Evolutionary conservation across 2,329 filamentous ascomycete genomes (phyloP).

Genomic region (Trichophyton verrucosum): DNA sequence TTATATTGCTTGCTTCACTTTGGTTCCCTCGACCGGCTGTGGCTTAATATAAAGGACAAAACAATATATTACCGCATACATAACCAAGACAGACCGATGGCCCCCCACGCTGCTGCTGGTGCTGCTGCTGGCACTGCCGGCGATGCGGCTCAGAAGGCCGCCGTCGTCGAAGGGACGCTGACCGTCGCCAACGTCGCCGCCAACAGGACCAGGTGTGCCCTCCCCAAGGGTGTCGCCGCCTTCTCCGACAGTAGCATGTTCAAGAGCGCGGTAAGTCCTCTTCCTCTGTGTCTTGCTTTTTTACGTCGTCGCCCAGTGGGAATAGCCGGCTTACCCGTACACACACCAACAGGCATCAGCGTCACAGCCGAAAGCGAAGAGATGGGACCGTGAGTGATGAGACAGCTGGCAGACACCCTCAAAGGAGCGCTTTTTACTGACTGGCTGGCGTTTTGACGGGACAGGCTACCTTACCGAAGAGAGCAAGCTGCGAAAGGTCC

Average conservation of each 20-base stretch:
- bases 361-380: constrained; percentile 62
- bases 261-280: constrained; percentile 52
- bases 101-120: background rate
- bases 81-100: background rate
- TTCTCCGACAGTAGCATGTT: constrained; percentile 70
- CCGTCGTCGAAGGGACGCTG: constrained; percentile 26
- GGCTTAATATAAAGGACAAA: too few species aligned
- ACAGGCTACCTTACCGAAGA: constrained; percentile 49
- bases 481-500: constrained; percentile 39
- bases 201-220: constrained; percentile 57
- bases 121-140: background rate
- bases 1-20: too few species aligned
- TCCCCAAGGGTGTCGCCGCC: constrained; percentile 65
- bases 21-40: too few species aligned
- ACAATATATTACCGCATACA: background rate
- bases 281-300: background rate
- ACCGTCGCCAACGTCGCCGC: constrained; percentile 55
- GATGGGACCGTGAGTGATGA: constrained; percentile 59
- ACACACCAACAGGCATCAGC: constrained; percentile 24
- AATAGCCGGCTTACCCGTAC: background rate
- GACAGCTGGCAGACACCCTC: too few species aligned
- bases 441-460: background rate
- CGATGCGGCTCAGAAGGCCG: background rate
- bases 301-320: constrained; percentile 3
- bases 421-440: background rate